phyloP scores from a whole-genome alignment of 257 asterid species.

The Voacanga thouarsii region DNA sequence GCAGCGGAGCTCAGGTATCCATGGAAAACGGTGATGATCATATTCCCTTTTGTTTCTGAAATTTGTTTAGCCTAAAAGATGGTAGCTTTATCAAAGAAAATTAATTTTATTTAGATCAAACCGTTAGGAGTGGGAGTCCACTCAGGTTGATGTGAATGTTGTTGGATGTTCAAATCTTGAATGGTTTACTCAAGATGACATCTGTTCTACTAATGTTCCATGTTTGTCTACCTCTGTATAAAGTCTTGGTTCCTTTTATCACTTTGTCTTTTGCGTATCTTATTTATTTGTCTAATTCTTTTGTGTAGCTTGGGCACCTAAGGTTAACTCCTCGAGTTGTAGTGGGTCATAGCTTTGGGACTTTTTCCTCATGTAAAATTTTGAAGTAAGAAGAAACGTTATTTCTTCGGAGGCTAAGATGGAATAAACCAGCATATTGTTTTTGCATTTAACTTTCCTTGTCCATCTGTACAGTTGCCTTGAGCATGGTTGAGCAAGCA shows the following conservation, averaged over 20 bases:
- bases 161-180: no score
- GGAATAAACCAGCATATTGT: background rate
- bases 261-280: background rate
- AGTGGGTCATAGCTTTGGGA: constrained; percentile 98
- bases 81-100: no score
- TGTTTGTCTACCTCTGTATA: no score
- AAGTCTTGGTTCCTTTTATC: background rate
- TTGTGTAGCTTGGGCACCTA: constrained; percentile 71
- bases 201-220: no score
- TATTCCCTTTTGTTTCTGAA: no score
- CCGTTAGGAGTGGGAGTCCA: no score
- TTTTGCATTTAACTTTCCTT: constrained; percentile 13
- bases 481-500: constrained; percentile 98
- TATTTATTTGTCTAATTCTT: constrained; percentile 8
- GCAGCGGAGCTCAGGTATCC: no score
- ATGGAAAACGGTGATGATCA: no score
- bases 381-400: constrained; percentile 1
- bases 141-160: no score
- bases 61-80: no score
- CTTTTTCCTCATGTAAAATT: constrained; percentile 7
- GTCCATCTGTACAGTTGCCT: constrained; percentile 59
- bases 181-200: no score
- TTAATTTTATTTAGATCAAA: no score
- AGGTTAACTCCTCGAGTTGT: constrained; percentile 89
- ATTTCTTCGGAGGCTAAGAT: background rate